Percentiles rank a stretch among this genome's conserved stretches.
phyloP scores from a whole-genome alignment of 192 early-diverging fungal genomes.

The Diversispora epigaea region DNA sequence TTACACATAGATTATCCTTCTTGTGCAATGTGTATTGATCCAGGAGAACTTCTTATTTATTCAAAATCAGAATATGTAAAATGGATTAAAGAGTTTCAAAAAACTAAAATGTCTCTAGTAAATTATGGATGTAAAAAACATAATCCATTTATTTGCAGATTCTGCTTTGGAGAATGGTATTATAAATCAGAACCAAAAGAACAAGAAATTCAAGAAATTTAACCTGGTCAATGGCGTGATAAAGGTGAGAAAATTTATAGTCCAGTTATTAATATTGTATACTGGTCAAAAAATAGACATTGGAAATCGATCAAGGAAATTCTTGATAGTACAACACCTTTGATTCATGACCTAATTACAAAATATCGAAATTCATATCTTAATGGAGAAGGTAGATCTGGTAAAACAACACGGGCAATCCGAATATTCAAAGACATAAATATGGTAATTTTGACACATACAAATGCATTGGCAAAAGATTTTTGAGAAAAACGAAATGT shows the following conservation, averaged over 20 bases:
- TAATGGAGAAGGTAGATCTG: slow-evolving; percentile 18
- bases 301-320: neutral
- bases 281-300: slow-evolving; percentile 8
- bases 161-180: slow-evolving; percentile 12
- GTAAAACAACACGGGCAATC: slow-evolving; percentile 20
- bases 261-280: slow-evolving; percentile 10
- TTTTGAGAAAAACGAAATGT: neutral
- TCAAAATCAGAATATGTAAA: neutral
- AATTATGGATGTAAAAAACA: neutral
- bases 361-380: slow-evolving; percentile 10
- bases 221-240: neutral
- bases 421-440: slow-evolving; percentile 24
- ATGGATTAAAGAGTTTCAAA: neutral
- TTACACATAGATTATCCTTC: neutral
- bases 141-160: slow-evolving; percentile 3
- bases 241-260: slow-evolving; percentile 12
- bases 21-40: slow-evolving; percentile 16
- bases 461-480: slow-evolving; percentile 12
- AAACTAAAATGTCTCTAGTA: neutral
- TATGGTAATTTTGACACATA: slow-evolving; percentile 5
- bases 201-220: slow-evolving; percentile 13
- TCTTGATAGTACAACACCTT: neutral
- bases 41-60: neutral
- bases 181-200: neutral
- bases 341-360: slow-evolving; percentile 21